A percentile compares a stretch with the other conserved stretches of the same genome.
phyloP scores from a whole-genome alignment of 257 asterid species.

The Salvia rosmarinus region DNA sequence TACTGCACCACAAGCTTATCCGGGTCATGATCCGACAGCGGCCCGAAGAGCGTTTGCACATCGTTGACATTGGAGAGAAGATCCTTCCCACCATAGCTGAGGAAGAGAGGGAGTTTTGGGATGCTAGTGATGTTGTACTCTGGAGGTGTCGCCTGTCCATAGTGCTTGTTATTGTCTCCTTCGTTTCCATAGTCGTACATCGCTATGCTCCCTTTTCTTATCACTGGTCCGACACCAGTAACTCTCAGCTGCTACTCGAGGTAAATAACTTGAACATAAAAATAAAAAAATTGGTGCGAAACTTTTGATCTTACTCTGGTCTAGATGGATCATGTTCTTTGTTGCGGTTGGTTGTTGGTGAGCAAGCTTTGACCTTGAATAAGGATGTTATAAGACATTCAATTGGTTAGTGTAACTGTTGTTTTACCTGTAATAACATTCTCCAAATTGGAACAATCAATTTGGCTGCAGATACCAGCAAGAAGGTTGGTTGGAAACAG shows the following conservation, averaged over 20 bases:
- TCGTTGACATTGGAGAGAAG: slow-evolving; percentile 52
- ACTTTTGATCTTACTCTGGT: slow-evolving; percentile 58
- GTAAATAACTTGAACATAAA: background rate
- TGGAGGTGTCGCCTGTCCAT: slow-evolving; percentile 63
- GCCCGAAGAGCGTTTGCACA: slow-evolving; percentile 46
- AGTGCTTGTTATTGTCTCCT: slow-evolving; percentile 45
- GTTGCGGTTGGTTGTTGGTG: slow-evolving; percentile 72
- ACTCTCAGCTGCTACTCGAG: background rate
- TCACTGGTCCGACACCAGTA: slow-evolving; percentile 44
- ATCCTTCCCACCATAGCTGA: slow-evolving; percentile 64
- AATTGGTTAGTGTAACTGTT: background rate
- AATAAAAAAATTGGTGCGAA: background rate
- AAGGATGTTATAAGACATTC: background rate
- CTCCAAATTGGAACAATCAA: slow-evolving; percentile 55
- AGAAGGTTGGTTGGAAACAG: slow-evolving; percentile 61
- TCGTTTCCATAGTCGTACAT: slow-evolving; percentile 56
- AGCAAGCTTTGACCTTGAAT: slow-evolving; percentile 39
- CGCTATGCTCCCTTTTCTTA: slow-evolving; percentile 48
- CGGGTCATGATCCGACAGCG: slow-evolving; percentile 43
- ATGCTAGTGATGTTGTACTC: slow-evolving; percentile 48
- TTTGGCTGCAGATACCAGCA: slow-evolving; percentile 54
- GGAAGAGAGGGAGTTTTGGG: slow-evolving; percentile 54
- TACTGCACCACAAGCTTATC: slow-evolving; percentile 54
- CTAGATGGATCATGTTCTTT: slow-evolving; percentile 72
- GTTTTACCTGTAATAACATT: slow-evolving; percentile 55